Evolutionary conservation across 2,329 filamentous ascomycete species (phyloP), one percentile per base, ranked within the genome.

Genomic region (Sarocladium oryzae): DNA sequence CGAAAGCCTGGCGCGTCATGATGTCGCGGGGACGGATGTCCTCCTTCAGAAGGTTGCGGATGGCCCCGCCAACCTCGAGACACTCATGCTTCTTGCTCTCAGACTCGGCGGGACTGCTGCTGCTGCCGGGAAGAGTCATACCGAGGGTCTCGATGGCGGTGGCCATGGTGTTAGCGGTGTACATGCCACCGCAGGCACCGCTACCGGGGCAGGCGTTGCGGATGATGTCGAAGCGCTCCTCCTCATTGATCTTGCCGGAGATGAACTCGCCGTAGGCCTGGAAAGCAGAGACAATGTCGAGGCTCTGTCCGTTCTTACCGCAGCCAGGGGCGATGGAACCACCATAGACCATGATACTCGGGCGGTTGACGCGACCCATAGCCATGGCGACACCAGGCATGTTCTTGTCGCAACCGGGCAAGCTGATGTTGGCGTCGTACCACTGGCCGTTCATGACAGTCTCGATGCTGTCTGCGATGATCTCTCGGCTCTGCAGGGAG

Each of bases 321-420:
- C 91, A 96, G 43, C 93, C 93, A 33, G 93, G 89, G 66, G 88
- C 85, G 67, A 97, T 99, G 37, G 88, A 90, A 46, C 93, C 93
- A 59, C 93, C 93, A 64, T 99, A 99, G 26, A 99, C 88, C 93
- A 99, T 99, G 65, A 99, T 77, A 61, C 88, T 90, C 26, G 93
- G 93, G 43, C 93, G 78, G 75, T 99, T 97, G 58, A 96, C 84
- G 60, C 93, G 82, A 33, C 90, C 92, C 88, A 96, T 96, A 52
- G 91, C 93, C 63, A 93, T 93, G 61, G 90, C 73, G 11, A 93
- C 88, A 69, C 88, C 88, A 1, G 90, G 90, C 93, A 99, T 97
- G 74, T 99, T 99, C 83, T 99, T 99, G 79, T 99, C 93, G 71
- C 93, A 99, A 46, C 93, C 93, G 13, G 93, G 93, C 61, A 99